Evolutionary conservation across 345 rosid genomes (phyloP).

Genomic region (Syzygium grande): DNA sequence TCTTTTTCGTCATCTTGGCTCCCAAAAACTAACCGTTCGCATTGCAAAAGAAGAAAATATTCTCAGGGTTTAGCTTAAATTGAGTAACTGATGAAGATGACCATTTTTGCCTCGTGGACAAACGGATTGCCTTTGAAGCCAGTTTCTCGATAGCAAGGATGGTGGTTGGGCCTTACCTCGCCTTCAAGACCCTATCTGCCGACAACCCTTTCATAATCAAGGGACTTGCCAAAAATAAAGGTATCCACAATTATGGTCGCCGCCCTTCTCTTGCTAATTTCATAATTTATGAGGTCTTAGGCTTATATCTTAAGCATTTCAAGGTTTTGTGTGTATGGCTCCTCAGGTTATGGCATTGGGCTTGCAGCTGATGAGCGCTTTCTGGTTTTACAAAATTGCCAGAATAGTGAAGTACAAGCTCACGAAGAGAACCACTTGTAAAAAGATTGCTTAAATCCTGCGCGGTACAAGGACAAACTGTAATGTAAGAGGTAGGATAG

Average conservation of each 20-base stretch:
- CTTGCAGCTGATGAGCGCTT: conserved; percentile 64
- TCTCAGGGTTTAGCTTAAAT: not conserved
- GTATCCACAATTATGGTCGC: not conserved
- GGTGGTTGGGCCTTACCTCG: conserved; percentile 42
- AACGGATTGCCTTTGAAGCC: conserved; percentile 34
- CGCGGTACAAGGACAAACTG: not conserved
- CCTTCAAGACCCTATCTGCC: conserved; percentile 22
- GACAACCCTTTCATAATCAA: conserved; percentile 38
- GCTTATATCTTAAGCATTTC: not conserved
- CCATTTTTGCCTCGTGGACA: not conserved
- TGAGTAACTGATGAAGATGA: not conserved
- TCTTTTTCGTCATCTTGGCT: not conserved
- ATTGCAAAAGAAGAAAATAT: not conserved
- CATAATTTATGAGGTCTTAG: not conserved
- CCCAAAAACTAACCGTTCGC: not conserved
- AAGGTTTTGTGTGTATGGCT: not conserved
- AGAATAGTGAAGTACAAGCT: conserved; percentile 71
- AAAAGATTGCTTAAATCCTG: not conserved
- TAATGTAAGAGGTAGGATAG: not conserved
- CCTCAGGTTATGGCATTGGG: conserved; percentile 66
- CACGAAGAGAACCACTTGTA: conserved; percentile 17
- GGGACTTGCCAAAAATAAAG: conserved; percentile 13
- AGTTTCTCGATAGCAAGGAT: conserved; percentile 47
- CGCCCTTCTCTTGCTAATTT: not conserved
- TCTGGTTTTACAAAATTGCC: conserved; percentile 82